These are phyloP conservation scores for Metschnikowia anglica DNA, from an alignment of 805 yeast species.

Conservation along the genomic window DNA sequence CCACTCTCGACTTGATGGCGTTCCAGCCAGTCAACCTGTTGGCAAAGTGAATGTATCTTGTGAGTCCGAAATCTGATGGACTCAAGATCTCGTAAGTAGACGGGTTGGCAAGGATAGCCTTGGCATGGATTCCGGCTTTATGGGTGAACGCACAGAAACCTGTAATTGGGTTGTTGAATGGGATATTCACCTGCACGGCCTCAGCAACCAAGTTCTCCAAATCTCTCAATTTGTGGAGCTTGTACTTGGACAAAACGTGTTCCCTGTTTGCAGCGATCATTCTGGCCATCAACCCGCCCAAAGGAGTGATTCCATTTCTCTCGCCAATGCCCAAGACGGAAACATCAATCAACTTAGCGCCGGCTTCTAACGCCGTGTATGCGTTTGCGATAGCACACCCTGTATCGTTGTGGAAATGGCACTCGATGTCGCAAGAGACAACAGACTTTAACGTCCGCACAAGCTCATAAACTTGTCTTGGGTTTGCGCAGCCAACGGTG, in stretches of 20 bases:
- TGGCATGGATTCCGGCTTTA: constrained; percentile 99
- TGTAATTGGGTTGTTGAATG: constrained; percentile 97
- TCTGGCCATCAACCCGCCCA: constrained; percentile 98
- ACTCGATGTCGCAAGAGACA: constrained; percentile 94
- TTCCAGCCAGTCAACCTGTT: constrained; percentile 99
- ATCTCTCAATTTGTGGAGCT: constrained; percentile 93
- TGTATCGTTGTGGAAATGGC: constrained; percentile 98
- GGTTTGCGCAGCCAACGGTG: constrained; percentile 98
- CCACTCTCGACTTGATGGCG: constrained; percentile 97
- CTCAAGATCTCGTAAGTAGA: constrained; percentile 96
- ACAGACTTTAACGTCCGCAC: constrained; percentile 91
- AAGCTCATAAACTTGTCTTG: constrained; percentile 96
- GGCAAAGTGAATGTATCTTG: constrained; percentile 96
- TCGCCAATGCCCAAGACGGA: constrained; percentile 98
- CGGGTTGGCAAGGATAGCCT: constrained; percentile 97
- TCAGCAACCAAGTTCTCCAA: constrained; percentile 95
- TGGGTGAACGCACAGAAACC: constrained; percentile 99
- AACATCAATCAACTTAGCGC: constrained; percentile 92
- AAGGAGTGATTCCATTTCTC: constrained; percentile 96
- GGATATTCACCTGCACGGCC: constrained; percentile 94
- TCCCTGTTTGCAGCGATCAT: constrained; percentile 99
- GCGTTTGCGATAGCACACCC: constrained; percentile 99
- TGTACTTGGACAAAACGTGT: constrained; percentile 90
- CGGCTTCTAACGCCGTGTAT: constrained; percentile 96
- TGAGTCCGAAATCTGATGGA: constrained; percentile 93